Conservation (phyloP, 306 rosid genomes). For the Prunus persica region Prunus_persica_NCBIv2 NC_034010.1:27124501-27125000, state of each 20-base stretch:
- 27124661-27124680: neutral
- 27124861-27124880: neutral
- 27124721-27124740: neutral
- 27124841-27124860: neutral
- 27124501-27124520: neutral
- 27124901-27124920: constrained; percentile 1
- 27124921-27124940: constrained; percentile 70
- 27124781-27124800: neutral
- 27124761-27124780: neutral
- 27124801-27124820: neutral
- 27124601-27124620: constrained; percentile 99
- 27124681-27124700: neutral
- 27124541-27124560: constrained; percentile 47
- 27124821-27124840: neutral
- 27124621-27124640: constrained; percentile 8
- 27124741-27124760: neutral
- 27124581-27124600: constrained; percentile 91
- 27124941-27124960: constrained; percentile 88
- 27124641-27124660: neutral
- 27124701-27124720: constrained; percentile 7
- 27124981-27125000: constrained; percentile 87
- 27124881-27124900: neutral
- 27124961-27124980: constrained; percentile 58
- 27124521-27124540: neutral
- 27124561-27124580: constrained; percentile 83